Evolutionary conservation across 768 basidiomycete genomes (phyloP).

Genomic region (Tephrocybe sp.): DNA sequence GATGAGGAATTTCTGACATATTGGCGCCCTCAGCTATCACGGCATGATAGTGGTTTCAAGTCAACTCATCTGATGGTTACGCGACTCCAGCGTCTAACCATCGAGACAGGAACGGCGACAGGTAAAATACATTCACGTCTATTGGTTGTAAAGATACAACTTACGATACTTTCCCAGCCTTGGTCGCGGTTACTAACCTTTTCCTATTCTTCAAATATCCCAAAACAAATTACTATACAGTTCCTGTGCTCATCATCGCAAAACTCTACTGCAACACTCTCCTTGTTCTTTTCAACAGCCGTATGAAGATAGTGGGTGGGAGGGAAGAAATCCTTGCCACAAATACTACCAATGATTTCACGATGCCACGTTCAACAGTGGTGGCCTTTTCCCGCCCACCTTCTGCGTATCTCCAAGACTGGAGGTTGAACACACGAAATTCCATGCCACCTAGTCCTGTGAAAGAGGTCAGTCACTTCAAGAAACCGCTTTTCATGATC

Average conservation of each 20-base stretch:
- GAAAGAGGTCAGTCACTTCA: conserved; percentile 1
- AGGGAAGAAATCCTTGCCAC: conserved; percentile 14
- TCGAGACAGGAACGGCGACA: conserved; percentile 27
- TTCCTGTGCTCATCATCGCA: conserved; percentile 23
- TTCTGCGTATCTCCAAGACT: conserved; percentile 14
- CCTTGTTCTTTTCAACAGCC: conserved; percentile 27
- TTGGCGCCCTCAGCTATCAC: conserved; percentile 16
- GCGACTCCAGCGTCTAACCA: conserved; percentile 23
- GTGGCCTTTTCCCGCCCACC: conserved; percentile 13
- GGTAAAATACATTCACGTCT: conserved; percentile 13
- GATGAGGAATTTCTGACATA: neutral
- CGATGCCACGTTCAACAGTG: neutral
- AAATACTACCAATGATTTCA: conserved; percentile 5
- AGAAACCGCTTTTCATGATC: neutral
- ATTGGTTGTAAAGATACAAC: neutral
- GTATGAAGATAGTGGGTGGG: conserved; percentile 22
- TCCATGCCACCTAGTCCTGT: neutral
- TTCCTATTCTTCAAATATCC: conserved; percentile 25
- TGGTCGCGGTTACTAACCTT: conserved; percentile 24
- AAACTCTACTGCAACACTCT: conserved; percentile 30
- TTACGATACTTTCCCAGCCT: conserved; percentile 14
- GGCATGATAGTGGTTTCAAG: conserved; percentile 22
- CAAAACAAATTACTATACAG: conserved; percentile 23
- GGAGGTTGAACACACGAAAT: neutral
- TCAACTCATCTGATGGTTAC: conserved; percentile 22